phyloP scores from a whole-genome alignment of 2,329 filamentous ascomycete species.

The Tolypocladium sp. region DNA sequence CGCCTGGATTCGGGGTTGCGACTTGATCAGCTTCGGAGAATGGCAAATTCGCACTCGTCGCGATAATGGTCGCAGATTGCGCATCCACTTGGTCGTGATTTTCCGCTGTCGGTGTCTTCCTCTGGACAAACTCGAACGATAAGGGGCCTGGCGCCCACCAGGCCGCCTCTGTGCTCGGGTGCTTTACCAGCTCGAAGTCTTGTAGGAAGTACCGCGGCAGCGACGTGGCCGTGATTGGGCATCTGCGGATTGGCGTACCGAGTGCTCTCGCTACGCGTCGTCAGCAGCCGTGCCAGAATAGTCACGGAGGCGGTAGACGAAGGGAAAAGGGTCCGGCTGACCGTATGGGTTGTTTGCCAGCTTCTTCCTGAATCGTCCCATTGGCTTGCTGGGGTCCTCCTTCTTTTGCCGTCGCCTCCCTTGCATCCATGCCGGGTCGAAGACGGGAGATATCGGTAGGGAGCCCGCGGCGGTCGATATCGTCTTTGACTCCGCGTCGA shows the following conservation, averaged over 20 bases:
- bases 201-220: conserved; percentile 57
- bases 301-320: not conserved
- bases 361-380: conserved; percentile 44
- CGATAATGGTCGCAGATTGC: not conserved
- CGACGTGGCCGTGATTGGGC: conserved; percentile 33
- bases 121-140: conserved; percentile 16
- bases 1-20: not conserved
- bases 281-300: conserved; percentile 4
- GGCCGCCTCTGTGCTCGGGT: conserved; percentile 41
- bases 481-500: conserved; percentile 31
- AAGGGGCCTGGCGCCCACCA: conserved; percentile 48
- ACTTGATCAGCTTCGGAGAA: not conserved
- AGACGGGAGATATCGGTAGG: conserved; percentile 45
- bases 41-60: not conserved
- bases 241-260: conserved; percentile 49
- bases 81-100: not conserved
- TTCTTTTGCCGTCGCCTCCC: conserved; percentile 33
- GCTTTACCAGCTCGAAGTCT: conserved; percentile 44
- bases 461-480: conserved; percentile 34
- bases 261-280: conserved; percentile 49
- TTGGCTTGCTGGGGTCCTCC: conserved; percentile 17
- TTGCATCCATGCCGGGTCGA: conserved; percentile 40
- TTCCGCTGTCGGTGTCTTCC: conserved; percentile 3
- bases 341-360: conserved; percentile 57
- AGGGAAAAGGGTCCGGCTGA: conserved; percentile 20